Percentiles rank a stretch among this genome's conserved stretches.
These are phyloP conservation scores for Moringa oleifera DNA, from an alignment of 345 rosid species.

Conservation along the genomic window DNA sequence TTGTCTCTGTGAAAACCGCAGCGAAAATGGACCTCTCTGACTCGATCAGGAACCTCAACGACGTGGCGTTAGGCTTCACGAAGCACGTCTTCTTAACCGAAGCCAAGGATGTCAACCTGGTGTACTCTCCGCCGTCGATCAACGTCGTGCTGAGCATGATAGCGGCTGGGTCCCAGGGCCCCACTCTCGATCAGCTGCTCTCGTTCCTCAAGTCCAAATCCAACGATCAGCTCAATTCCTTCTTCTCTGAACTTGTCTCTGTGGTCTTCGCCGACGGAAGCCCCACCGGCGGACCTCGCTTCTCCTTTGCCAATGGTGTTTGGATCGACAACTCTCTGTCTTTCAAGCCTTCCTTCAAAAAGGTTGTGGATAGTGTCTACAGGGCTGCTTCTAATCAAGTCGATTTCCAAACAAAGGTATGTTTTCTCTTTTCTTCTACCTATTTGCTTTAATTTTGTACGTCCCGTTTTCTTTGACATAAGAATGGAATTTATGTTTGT, in stretches of 20 bases:
- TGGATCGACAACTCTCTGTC: constrained; percentile 68
- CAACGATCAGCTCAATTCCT: constrained; percentile 42
- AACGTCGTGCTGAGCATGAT: constrained; percentile 63
- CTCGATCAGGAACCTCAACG: constrained; percentile 49
- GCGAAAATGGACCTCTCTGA: constrained; percentile 59
- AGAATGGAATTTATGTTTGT: background rate
- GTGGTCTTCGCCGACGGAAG: constrained; percentile 69
- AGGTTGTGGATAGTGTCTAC: constrained; percentile 45
- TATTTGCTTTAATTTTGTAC: background rate
- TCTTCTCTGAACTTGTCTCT: constrained; percentile 54
- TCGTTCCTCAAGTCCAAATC: constrained; percentile 64
- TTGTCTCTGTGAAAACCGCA: background rate
- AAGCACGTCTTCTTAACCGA: constrained; percentile 39
- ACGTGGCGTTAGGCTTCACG: constrained; percentile 42
- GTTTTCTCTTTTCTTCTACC: background rate
- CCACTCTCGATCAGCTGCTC: constrained; percentile 68
- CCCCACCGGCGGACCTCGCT: constrained; percentile 53
- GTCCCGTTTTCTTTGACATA: background rate
- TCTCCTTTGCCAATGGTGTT: constrained; percentile 56
- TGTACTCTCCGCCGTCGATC: constrained; percentile 78
- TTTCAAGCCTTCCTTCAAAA: constrained; percentile 51
- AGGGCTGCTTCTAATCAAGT: constrained; percentile 56
- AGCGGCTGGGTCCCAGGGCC: constrained; percentile 60
- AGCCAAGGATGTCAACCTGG: constrained; percentile 50
- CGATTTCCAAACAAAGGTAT: constrained; percentile 74